Base-by-base conservation (phyloP, 495 filamentous ascomycete genomes). In the Podospora pseudopauciseta region DNA sequence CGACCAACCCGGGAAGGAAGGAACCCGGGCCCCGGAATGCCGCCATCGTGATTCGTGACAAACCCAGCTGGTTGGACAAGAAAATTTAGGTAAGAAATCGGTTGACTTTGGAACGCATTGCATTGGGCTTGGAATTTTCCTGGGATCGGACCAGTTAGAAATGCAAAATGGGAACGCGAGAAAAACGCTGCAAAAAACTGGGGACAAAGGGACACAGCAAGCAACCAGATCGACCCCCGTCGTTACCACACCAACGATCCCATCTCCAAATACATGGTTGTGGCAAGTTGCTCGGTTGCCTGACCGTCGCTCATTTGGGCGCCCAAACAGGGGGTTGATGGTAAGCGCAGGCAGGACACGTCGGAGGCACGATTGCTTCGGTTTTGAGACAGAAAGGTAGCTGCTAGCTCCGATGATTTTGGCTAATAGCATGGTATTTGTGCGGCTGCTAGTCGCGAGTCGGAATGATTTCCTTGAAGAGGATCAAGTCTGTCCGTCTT, bases 381-480 rank as follows among this genome's bases (percentile, higher is more conserved):
- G 4, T 23, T 63, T 63, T 39, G 19, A 18, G 61, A 63, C 34
- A 63, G 30, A 63, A 49, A 34, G 18, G 61, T 63, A 63, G 61
- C 61, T 49, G 61, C 28, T 63, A 63, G 61, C 61, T 63, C 61
- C 3, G 32, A 20, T 15, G 32, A 20, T 63, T 39, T 19, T 63
- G 26, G 61, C 61, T 49, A 39, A 63, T 63, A 63, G 61, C 61
- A 63, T 63, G 19, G 30, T 39, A 44, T 44, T 32, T 62, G 65
- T 59, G 28, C 30, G 66, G 26, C 27, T 54, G 64, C 64, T 58
- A 66, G 64, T 60, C 49, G 67, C 58, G 32, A 54, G 39, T 66
- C 34, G 13, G 20, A 63, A 34, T 28, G 39, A 49, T 49, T 59
- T 61, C 61, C 55, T 26, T 58, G n/a, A 26, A 58, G 55, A 26